phyloP scores from a whole-genome alignment of 2,329 filamentous ascomycete species.

The Saccharata proteae region DNA sequence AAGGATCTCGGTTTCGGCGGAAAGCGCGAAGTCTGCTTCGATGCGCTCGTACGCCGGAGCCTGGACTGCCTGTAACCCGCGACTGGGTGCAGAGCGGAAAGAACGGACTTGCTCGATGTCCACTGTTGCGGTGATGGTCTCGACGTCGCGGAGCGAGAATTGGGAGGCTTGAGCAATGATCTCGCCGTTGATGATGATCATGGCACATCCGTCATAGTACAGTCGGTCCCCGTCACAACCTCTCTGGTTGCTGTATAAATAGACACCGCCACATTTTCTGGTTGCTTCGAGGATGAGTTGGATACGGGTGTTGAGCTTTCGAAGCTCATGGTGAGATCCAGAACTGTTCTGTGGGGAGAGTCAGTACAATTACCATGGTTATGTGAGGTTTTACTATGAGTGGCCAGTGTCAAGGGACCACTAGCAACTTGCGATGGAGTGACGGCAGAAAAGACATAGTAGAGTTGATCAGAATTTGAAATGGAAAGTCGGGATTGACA shows the following conservation, averaged over 20 bases:
- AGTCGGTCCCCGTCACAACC: constrained; percentile 31
- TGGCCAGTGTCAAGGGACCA: background rate
- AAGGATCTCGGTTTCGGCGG: constrained; percentile 26
- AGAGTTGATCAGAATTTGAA: too few relatives aligned
- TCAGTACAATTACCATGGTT: too few relatives aligned
- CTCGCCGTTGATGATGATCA: constrained; percentile 51
- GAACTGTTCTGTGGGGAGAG: too few relatives aligned
- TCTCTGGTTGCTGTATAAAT: constrained; percentile 52
- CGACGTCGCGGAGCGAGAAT: constrained; percentile 46
- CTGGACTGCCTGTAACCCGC: constrained; percentile 45
- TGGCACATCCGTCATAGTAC: constrained; percentile 39
- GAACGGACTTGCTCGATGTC: constrained; percentile 58
- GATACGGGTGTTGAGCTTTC: constrained; percentile 53
- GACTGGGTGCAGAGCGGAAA: constrained; percentile 44
- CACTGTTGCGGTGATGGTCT: constrained; percentile 43
- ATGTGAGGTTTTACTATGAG: constrained; percentile 33
- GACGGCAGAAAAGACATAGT: too few relatives aligned
- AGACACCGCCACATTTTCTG: constrained; percentile 47
- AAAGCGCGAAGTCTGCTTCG: constrained; percentile 33
- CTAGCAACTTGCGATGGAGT: too few relatives aligned
- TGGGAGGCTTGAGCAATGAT: constrained; percentile 55
- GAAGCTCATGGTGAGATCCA: constrained; percentile 55
- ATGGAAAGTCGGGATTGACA: too few relatives aligned
- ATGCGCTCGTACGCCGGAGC: constrained; percentile 35
- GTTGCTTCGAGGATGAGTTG: constrained; percentile 57